Base-by-base conservation (phyloP, 768 basidiomycete genomes). In the Mycena metata region DNA sequence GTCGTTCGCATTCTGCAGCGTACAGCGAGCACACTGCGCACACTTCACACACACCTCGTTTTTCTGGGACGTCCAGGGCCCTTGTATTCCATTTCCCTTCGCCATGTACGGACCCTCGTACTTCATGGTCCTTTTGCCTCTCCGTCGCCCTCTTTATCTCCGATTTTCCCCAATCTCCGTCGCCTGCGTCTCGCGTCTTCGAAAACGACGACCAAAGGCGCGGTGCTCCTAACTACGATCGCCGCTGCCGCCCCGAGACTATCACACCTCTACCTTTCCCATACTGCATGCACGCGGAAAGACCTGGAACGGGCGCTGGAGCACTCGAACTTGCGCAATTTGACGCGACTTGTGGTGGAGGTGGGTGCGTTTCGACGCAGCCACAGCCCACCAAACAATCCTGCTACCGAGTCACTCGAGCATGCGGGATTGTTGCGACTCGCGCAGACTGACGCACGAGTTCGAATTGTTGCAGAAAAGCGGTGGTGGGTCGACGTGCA, bases 401-500 rank as follows among this genome's bases (percentile, higher is more conserved):
- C 58, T n/a, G 47, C 26, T 30, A 24, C 54, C 17, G 66, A 41
- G 7, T 50, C 35, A 12, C 19, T 24, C 15, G 69, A 61, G 69
- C 60, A 49, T 3, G 55, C 52, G 17, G 55, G 54, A 46, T 43
- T 71, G 45, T 4, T 68, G 36, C 59, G 54, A 35, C 56, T 71
- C 7, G 66, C 67, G 41, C 51, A 33, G 55, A 35, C 26, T 11
- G 70, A 71, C 30, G 66, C 67, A n/a, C 67, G 70, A 13, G 56
- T 71, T 46, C 49, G 60, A 35, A 58, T 71, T 23, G 55, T 71
- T 0, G 50, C n/a, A 17, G 67, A 68, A 35, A 64, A 42, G 36
- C 51, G 54, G 12, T 69, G 70, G 70, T 71, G 70, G 70, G 16
- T 71, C 33, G 67, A 71, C 50, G 67, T 71, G 0, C 65, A 67